Evolutionary conservation across 2,329 filamentous ascomycete genomes (phyloP).

Genomic region (Colletotrichum musicola): DNA sequence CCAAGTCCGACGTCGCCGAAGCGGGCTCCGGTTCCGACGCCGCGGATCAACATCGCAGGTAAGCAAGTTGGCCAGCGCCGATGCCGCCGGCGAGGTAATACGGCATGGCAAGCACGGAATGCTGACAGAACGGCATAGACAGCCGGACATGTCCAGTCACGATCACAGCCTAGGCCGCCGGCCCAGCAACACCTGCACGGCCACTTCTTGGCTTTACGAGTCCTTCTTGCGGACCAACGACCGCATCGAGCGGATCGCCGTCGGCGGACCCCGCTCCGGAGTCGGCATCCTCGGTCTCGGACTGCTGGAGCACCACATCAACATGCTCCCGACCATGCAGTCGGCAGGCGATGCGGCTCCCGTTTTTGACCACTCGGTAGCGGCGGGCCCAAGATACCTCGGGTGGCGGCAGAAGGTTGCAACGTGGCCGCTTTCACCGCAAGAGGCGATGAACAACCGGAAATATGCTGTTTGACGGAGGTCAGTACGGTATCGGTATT

Average conservation of each 20-base stretch:
- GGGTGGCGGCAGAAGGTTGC: conserved; percentile 47
- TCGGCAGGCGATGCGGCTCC: conserved; percentile 45
- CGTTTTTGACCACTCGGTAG: conserved; percentile 41
- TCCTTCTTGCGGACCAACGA: conserved; percentile 37
- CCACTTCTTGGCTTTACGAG: conserved; percentile 28
- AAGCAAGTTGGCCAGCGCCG: conserved; percentile 2
- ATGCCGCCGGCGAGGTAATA: neutral
- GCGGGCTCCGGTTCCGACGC: conserved; percentile 21
- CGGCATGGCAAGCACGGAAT: neutral
- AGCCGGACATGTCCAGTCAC: conserved; percentile 41
- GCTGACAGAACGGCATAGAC: conserved; percentile 15
- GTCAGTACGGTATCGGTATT: neutral
- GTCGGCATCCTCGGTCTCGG: conserved; percentile 45
- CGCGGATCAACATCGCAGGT: conserved; percentile 10
- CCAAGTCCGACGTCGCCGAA: conserved; percentile 33
- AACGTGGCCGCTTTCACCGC: conserved; percentile 49
- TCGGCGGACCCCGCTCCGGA: conserved; percentile 42
- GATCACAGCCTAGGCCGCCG: conserved; percentile 39
- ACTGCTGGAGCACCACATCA: conserved; percentile 47
- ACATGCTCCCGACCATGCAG: conserved; percentile 44
- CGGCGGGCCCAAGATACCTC: conserved; percentile 32
- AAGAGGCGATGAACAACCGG: conserved; percentile 38
- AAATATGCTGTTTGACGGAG: conserved; percentile 24
- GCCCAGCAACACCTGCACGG: neutral
- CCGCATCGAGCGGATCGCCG: conserved; percentile 48